Conservation (phyloP, 1,139 yeast genomes). For the Kodamaea arcana region DNA sequence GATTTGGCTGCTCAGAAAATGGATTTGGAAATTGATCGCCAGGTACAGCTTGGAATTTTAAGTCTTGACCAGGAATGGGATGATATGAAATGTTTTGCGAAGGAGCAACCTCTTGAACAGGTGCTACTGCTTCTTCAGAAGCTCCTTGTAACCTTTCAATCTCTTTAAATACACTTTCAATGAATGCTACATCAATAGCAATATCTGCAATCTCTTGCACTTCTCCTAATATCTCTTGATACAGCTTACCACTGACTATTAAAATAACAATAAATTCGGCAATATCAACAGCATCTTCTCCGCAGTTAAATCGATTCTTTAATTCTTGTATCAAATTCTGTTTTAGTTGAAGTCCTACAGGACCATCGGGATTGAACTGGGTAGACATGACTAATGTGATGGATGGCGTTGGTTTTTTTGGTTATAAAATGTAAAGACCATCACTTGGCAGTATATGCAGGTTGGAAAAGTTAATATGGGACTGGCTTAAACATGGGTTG, state of each 20-base stretch:
- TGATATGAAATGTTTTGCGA: background rate
- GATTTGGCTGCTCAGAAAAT: background rate
- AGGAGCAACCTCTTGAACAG: background rate
- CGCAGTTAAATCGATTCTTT: constrained; percentile 28
- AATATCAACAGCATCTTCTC: constrained; percentile 71
- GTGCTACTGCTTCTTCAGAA: background rate
- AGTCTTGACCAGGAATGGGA: background rate
- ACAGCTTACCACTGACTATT: constrained; percentile 66
- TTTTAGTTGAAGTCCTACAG: constrained; percentile 37
- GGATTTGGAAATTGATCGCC: background rate
- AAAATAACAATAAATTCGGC: constrained; percentile 76
- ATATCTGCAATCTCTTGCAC: constrained; percentile 63
- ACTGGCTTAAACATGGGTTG: too few relatives aligned
- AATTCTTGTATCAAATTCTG: constrained; percentile 36
- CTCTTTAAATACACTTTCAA: constrained; percentile 54
- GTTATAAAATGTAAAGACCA: background rate
- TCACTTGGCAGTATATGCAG: too few relatives aligned
- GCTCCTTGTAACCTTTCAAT: constrained; percentile 31
- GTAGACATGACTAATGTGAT: constrained; percentile 9
- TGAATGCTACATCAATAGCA: constrained; percentile 49
- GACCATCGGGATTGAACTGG: constrained; percentile 40
- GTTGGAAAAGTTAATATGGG: too few relatives aligned
- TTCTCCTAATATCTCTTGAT: constrained; percentile 62
- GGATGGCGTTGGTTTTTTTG: background rate
- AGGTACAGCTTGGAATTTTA: background rate